Evolutionary conservation across 176 grass and related monocot species (phyloP).

Genomic region (Alopecurus myosuroides): DNA sequence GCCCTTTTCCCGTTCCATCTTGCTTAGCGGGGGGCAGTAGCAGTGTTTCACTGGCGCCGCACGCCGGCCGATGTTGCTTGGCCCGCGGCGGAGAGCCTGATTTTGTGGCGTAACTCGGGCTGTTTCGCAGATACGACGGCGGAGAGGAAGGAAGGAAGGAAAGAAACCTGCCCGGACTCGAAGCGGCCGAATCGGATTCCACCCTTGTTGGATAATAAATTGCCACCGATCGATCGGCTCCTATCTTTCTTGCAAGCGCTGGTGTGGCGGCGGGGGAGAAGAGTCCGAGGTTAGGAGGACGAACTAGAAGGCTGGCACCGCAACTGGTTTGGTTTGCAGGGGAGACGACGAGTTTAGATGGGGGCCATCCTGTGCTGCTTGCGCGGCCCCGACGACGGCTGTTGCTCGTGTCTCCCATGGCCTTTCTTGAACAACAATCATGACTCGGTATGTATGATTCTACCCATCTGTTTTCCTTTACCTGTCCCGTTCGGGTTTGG

Average conservation of each 20-base stretch:
- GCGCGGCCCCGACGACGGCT: constrained; percentile 15
- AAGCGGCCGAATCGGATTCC: background rate
- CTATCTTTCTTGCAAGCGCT: background rate
- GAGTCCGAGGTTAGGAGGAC: background rate
- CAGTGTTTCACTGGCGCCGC: no score
- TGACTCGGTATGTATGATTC: constrained; percentile 39
- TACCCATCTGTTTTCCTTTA: background rate
- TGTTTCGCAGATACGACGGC: constrained; percentile 17
- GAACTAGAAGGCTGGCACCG: background rate
- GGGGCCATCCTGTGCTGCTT: constrained; percentile 56
- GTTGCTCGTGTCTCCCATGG: constrained; percentile 52
- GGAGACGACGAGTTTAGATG: constrained; percentile 27
- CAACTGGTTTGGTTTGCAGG: background rate
- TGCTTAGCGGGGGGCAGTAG: no score
- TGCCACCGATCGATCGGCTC: background rate
- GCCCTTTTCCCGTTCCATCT: background rate
- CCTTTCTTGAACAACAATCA: constrained; percentile 8
- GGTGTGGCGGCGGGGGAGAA: background rate
- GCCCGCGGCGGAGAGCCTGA: background rate
- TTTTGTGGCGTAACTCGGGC: background rate
- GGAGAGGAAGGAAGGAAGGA: background rate
- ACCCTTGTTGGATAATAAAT: constrained; percentile 7
- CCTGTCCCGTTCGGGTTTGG: background rate
- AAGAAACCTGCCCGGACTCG: constrained; percentile 3
- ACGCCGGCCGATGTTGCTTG: background rate